Evolutionary conservation across 805 yeast genomes (phyloP).

Genomic region (Yarrowia keelungensis): DNA sequence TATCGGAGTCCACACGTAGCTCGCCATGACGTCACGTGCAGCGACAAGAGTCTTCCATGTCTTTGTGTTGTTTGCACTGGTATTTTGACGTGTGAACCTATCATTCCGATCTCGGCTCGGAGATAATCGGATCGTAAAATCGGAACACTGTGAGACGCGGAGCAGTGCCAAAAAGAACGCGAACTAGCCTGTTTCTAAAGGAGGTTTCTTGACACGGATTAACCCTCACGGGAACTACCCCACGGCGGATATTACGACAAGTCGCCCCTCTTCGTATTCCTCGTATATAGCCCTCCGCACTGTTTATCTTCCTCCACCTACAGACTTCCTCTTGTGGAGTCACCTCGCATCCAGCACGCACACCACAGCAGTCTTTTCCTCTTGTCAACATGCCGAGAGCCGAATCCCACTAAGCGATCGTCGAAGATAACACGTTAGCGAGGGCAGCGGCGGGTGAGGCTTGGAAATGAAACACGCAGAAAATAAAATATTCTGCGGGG

Average conservation of each 20-base stretch:
- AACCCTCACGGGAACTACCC: background rate
- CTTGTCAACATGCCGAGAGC: slow-evolving; percentile 25
- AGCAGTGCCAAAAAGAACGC: slow-evolving; percentile 7
- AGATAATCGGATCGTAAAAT: background rate
- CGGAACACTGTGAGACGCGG: slow-evolving; percentile 2
- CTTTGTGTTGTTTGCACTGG: background rate
- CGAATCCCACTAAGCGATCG: slow-evolving; percentile 17
- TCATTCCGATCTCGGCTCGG: slow-evolving; percentile 9
- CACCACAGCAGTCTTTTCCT: background rate
- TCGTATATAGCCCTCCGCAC: slow-evolving; percentile 11
- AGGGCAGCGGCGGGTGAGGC: background rate
- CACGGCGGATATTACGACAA: background rate
- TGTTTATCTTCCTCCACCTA: slow-evolving; percentile 24
- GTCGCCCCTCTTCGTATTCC: background rate
- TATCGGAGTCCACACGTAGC: background rate
- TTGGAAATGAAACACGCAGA: background rate
- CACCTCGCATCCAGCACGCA: slow-evolving; percentile 26
- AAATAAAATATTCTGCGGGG: background rate
- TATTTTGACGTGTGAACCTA: background rate
- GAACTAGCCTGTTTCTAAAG: background rate
- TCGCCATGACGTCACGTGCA: background rate
- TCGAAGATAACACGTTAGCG: slow-evolving; percentile 3
- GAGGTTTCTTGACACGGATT: background rate
- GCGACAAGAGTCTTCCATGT: background rate
- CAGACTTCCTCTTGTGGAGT: slow-evolving; percentile 26